A percentile compares a stretch with the other conserved stretches of the same genome.
phyloP scores from a whole-genome alignment of 2,329 filamentous ascomycete genomes.

The Penicillium occitanis region DNA sequence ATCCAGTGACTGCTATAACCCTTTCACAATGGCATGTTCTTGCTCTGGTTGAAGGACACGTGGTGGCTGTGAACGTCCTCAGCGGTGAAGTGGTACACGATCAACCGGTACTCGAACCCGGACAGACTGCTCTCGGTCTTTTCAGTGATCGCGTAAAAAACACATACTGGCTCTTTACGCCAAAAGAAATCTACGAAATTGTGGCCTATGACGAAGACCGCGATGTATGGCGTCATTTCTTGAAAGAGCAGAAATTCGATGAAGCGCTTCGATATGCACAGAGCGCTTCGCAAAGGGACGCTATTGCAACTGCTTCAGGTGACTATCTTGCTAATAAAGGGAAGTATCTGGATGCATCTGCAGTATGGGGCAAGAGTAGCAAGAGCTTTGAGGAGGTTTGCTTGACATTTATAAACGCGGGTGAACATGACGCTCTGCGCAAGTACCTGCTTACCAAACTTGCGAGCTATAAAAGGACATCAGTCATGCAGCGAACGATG shows the following conservation, averaged over 20 bases:
- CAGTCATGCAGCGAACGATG: conserved; percentile 91
- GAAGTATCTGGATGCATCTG: conserved; percentile 80
- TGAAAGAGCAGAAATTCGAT: conserved; percentile 83
- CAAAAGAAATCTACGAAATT: conserved; percentile 88
- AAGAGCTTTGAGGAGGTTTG: conserved; percentile 97
- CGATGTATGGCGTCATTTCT: conserved; percentile 92
- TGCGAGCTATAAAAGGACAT: conserved; percentile 74
- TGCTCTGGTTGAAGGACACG: conserved; percentile 74
- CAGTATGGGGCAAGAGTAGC: conserved; percentile 89
- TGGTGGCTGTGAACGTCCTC: conserved; percentile 83
- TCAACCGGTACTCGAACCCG: conserved; percentile 77
- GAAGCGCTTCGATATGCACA: conserved; percentile 81
- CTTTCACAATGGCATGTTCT: conserved; percentile 94
- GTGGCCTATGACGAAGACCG: conserved; percentile 86
- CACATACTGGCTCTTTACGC: conserved; percentile 95
- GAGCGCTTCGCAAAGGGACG: conserved; percentile 78
- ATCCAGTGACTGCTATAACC: conserved; percentile 74
- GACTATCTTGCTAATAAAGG: conserved; percentile 82
- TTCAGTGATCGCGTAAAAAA: conserved; percentile 90
- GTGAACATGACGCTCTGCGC: conserved; percentile 84
- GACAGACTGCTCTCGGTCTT: conserved; percentile 77
- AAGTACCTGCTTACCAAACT: conserved; percentile 88
- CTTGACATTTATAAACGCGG: conserved; percentile 82
- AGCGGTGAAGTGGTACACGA: conserved; percentile 85
- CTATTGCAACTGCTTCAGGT: conserved; percentile 85